Evolutionary conservation across 2,329 filamentous ascomycete species (phyloP).

Genomic region (Trichoderma koningiopsis): DNA sequence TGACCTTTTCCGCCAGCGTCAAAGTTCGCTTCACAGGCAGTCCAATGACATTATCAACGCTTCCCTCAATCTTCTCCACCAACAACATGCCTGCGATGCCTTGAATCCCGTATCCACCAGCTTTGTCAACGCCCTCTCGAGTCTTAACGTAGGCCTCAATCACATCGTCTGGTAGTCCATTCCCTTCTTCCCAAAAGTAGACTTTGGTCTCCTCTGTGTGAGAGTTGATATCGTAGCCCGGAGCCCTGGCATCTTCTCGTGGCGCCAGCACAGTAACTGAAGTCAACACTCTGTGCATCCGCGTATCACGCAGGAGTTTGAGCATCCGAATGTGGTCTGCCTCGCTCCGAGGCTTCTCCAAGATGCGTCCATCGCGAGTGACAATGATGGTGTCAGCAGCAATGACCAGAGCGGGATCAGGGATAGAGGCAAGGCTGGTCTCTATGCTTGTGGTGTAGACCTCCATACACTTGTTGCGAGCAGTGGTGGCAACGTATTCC

Average conservation of each 20-base stretch:
- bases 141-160: conserved; percentile 79
- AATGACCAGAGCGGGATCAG: conserved; percentile 81
- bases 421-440: conserved; percentile 47
- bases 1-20: conserved; percentile 83
- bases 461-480: conserved; percentile 76
- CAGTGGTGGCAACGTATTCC: conserved; percentile 90
- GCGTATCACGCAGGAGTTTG: conserved; percentile 74
- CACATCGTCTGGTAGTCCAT: conserved; percentile 72
- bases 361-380: conserved; percentile 69
- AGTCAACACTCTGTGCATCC: conserved; percentile 80
- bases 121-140: conserved; percentile 92
- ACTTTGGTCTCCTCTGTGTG: conserved; percentile 90
- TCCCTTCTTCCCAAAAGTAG: conserved; percentile 70
- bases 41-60: conserved; percentile 92
- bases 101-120: conserved; percentile 93
- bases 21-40: conserved; percentile 78
- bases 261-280: conserved; percentile 83
- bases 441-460: conserved; percentile 60
- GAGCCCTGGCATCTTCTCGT: conserved; percentile 74
- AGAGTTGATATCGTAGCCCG: conserved; percentile 80
- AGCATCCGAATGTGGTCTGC: conserved; percentile 84
- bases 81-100: conserved; percentile 83
- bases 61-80: conserved; percentile 85
- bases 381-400: conserved; percentile 91
- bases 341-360: conserved; percentile 88